Conservation (phyloP, 2,329 filamentous ascomycete species). For the Cyphellophora attinorum region DNA sequence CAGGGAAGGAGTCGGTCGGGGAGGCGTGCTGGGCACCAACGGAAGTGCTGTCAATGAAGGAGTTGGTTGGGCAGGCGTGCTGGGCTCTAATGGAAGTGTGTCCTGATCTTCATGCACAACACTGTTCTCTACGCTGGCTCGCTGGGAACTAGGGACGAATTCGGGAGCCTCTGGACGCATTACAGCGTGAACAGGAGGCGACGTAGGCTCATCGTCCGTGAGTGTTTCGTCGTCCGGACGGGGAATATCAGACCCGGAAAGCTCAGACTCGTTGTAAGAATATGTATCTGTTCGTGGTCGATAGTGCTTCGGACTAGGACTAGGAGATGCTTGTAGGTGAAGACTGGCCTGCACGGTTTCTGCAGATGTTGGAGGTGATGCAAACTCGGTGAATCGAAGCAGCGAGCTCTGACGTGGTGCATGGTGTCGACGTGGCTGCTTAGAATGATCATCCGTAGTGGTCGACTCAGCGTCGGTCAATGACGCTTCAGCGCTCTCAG, state of each 20-base stretch:
- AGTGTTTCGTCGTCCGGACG: background rate
- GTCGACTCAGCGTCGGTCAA: background rate
- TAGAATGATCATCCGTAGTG: background rate
- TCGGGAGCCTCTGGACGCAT: slow-evolving; percentile 5
- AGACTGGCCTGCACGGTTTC: background rate
- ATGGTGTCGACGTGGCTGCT: slow-evolving; percentile 4
- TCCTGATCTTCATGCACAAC: background rate
- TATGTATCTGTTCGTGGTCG: slow-evolving; percentile 11
- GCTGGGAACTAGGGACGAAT: background rate
- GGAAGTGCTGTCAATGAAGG: background rate
- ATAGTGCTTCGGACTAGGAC: slow-evolving; percentile 2
- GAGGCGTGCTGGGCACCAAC: background rate
- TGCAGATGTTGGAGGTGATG: slow-evolving; percentile 9
- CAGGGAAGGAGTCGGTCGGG: slow-evolving; percentile 5
- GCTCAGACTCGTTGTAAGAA: slow-evolving; percentile 6
- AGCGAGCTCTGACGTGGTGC: slow-evolving; percentile 18
- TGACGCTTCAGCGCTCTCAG: background rate
- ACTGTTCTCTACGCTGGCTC: no score
- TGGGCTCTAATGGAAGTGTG: background rate
- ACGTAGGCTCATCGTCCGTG: background rate
- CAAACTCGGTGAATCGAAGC: slow-evolving; percentile 13
- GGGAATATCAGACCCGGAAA: slow-evolving; percentile 1
- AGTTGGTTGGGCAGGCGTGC: slow-evolving; percentile 1
- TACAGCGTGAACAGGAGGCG: background rate
- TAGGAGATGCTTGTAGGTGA: slow-evolving; percentile 1